phyloP scores from a whole-genome alignment of 192 early-diverging fungal species.

The Backusella morwellensis region DNA sequence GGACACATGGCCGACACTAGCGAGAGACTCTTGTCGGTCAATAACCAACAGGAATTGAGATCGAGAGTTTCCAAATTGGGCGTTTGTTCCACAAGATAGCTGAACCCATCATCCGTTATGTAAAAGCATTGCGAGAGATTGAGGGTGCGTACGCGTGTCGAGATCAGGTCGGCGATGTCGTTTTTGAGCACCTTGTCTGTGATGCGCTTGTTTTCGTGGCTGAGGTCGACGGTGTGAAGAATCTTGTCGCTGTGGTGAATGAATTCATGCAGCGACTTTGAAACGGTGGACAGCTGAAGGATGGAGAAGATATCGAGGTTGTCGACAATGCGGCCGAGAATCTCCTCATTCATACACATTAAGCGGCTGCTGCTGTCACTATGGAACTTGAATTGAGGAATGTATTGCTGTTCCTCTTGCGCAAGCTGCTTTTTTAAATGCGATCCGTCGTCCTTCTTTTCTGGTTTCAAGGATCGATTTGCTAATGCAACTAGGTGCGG shows the following conservation, averaged over 20 bases:
- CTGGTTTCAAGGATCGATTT: constrained; percentile 24
- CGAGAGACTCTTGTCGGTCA: constrained; percentile 62
- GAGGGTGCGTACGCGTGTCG: constrained; percentile 42
- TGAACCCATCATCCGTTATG: constrained; percentile 61
- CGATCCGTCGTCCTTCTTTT: not conserved
- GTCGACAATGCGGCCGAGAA: not conserved
- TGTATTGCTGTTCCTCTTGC: not conserved
- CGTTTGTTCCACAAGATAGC: constrained; percentile 38
- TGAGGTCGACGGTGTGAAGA: constrained; percentile 53
- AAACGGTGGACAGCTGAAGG: not conserved
- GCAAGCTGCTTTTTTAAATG: not conserved
- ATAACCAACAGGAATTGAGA: constrained; percentile 68
- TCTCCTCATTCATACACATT: not conserved
- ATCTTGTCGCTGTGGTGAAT: constrained; percentile 23
- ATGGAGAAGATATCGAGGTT: not conserved
- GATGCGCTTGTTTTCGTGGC: constrained; percentile 56
- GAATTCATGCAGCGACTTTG: not conserved
- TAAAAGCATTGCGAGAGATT: constrained; percentile 69
- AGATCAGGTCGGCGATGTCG: constrained; percentile 41
- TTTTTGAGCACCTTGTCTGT: constrained; percentile 41
- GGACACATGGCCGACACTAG: constrained; percentile 43
- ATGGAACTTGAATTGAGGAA: not conserved
- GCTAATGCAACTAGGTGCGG: constrained; percentile 65
- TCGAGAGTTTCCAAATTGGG: constrained; percentile 45
- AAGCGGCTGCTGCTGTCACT: not conserved